Evolutionary conservation across 148 eudicot genomes (phyloP).

Genomic region (Chenopodium album): DNA sequence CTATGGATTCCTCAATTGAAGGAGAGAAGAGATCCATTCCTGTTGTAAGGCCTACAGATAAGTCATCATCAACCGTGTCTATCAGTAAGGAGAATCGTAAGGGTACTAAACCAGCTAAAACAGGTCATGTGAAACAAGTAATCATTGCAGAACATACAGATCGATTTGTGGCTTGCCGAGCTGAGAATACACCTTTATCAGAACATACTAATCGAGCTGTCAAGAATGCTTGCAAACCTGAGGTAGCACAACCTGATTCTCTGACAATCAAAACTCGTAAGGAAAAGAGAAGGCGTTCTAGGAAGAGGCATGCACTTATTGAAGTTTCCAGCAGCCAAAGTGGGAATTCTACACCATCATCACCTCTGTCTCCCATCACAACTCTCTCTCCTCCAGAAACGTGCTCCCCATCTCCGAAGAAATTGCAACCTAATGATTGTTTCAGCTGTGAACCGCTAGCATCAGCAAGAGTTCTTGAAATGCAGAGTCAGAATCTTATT

Average conservation of each 20-base stretch:
- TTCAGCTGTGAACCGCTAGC: slow-evolving; percentile 23
- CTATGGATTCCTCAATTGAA: slow-evolving; percentile 31
- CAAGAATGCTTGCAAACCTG: slow-evolving; percentile 33
- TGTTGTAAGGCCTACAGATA: slow-evolving; percentile 22
- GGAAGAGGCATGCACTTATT: slow-evolving; percentile 60
- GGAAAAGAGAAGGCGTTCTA: slow-evolving; percentile 58
- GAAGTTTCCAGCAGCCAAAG: slow-evolving; percentile 93
- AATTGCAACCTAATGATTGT: slow-evolving; percentile 27
- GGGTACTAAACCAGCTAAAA: slow-evolving; percentile 30
- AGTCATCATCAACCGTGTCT: slow-evolving; percentile 29
- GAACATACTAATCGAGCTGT: slow-evolving; percentile 14
- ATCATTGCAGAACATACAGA: slow-evolving; percentile 21
- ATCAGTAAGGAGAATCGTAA: slow-evolving; percentile 25
- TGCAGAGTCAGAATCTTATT: not conserved
- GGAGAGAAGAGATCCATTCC: slow-evolving; percentile 37
- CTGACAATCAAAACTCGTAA: slow-evolving; percentile 69
- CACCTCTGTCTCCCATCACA: slow-evolving; percentile 68
- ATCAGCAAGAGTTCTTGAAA: slow-evolving; percentile 29
- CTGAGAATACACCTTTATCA: slow-evolving; percentile 2
- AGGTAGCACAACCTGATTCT: slow-evolving; percentile 35
- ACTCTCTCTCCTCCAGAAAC: slow-evolving; percentile 42
- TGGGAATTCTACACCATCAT: slow-evolving; percentile 87
- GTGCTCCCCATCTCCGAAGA: slow-evolving; percentile 33
- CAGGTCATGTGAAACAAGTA: slow-evolving; percentile 22
- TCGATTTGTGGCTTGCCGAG: slow-evolving; percentile 14